Percentiles rank a stretch among this genome's conserved stretches.
Conservation (phyloP, 495 filamentous ascomycete genomes). For the Aspergillus heteromorphus region DNA sequence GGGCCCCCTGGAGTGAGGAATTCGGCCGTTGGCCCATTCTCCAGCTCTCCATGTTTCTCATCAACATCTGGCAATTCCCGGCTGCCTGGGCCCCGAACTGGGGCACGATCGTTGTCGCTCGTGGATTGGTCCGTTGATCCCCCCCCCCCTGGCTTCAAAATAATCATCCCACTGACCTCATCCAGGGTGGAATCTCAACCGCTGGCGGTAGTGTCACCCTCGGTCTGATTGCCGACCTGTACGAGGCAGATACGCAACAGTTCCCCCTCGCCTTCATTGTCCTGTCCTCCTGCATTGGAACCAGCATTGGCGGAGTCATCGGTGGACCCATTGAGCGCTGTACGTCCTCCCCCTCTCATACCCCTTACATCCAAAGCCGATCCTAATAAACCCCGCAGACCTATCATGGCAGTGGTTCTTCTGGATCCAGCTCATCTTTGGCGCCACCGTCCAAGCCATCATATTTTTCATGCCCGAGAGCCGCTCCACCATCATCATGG, state of each 20-base stretch:
- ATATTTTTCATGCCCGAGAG: conserved; percentile 66
- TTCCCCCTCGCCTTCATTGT: conserved; percentile 66
- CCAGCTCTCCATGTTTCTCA: conserved; percentile 61
- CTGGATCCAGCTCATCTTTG: conserved; percentile 76
- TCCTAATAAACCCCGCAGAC: conserved; percentile 13
- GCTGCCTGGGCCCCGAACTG: conserved; percentile 66
- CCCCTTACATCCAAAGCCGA: not conserved
- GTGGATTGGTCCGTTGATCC: conserved; percentile 43
- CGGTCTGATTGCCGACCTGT: conserved; percentile 74
- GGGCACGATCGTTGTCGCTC: conserved; percentile 55
- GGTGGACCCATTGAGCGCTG: conserved; percentile 67
- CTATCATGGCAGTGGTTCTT: conserved; percentile 69
- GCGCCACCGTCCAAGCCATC: conserved; percentile 55
- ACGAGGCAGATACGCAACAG: conserved; percentile 59
- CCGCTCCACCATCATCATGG: conserved; percentile 60
- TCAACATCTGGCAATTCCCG: conserved; percentile 70
- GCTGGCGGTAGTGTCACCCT: conserved; percentile 76
- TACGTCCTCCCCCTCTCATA: conserved; percentile 4
- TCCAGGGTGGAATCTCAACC: conserved; percentile 44
- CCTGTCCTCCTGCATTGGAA: conserved; percentile 68
- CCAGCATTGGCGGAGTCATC: conserved; percentile 68
- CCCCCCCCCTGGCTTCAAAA: not conserved
- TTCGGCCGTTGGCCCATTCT: conserved; percentile 66
- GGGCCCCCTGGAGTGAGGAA: conserved; percentile 78
- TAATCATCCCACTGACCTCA: conserved; percentile 4